These are phyloP conservation scores for Jaenimonas drosophilae DNA, from an alignment of 208 protist genomes.

Conservation along the genomic window DNA sequence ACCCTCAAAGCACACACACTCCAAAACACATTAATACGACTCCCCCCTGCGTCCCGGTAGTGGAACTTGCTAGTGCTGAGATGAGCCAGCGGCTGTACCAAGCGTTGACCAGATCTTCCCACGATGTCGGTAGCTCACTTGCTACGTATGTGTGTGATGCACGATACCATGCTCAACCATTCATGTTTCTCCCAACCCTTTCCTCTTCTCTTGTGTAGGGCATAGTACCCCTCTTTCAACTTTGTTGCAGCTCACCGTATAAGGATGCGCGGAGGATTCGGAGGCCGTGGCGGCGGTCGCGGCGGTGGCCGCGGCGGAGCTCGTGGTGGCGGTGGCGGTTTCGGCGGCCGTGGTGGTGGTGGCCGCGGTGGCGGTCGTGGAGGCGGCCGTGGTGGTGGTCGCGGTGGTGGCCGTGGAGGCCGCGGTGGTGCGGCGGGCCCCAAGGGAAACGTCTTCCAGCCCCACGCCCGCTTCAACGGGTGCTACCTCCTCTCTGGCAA, in stretches of 20 bases:
- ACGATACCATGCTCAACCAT: no score
- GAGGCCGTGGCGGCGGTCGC: constrained; percentile 26
- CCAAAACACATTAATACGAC: no score
- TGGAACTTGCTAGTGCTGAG: no score
- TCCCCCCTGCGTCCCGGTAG: no score
- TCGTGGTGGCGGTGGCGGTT: constrained; percentile 32
- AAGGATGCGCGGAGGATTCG: constrained; percentile 28
- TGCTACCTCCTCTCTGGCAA: constrained; percentile 98
- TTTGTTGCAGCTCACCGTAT: not conserved
- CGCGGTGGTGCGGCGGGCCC: constrained; percentile 38
- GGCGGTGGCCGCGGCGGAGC: constrained; percentile 16
- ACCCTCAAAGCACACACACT: no score
- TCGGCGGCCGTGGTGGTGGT: constrained; percentile 30
- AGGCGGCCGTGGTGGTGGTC: constrained; percentile 40
- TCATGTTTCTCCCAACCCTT: no score
- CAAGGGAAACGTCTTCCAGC: constrained; percentile 92
- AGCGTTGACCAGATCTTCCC: no score
- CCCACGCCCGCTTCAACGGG: constrained; percentile 93
- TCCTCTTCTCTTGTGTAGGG: no score
- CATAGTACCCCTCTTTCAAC: no score
- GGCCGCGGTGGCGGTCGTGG: constrained; percentile 36
- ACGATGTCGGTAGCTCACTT: no score
- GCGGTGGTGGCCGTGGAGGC: constrained; percentile 36
- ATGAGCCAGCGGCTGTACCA: no score
- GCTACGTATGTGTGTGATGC: no score